These are phyloP conservation scores for Jacaranda copaia DNA, from an alignment of 257 asterid species.

Conservation along the genomic window DNA sequence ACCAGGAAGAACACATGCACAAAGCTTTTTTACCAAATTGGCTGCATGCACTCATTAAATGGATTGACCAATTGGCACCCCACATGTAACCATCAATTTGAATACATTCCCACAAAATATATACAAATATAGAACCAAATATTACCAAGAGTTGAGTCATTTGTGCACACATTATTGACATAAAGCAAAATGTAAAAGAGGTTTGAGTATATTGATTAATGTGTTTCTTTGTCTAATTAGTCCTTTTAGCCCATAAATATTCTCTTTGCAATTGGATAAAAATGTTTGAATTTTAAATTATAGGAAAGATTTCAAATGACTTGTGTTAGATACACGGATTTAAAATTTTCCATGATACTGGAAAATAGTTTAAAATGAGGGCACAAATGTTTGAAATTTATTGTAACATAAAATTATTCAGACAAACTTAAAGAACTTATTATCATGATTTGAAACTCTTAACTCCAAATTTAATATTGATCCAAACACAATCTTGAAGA, in stretches of 20 bases:
- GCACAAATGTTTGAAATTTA: too few species aligned
- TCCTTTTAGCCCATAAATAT: background rate
- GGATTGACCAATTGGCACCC: background rate
- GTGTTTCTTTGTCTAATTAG: background rate
- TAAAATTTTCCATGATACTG: too few species aligned
- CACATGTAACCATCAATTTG: background rate
- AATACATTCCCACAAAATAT: background rate
- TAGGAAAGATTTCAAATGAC: background rate
- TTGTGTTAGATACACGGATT: too few species aligned
- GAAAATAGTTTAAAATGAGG: too few species aligned
- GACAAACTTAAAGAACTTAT: too few species aligned
- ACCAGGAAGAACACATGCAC: constrained; percentile 33
- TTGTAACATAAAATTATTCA: too few species aligned
- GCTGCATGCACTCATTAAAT: background rate
- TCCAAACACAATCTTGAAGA: background rate
- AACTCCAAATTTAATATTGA: too few species aligned
- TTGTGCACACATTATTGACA: background rate
- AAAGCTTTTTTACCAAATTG: background rate
- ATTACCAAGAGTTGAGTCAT: background rate
- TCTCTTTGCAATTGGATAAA: background rate
- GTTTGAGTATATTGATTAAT: background rate
- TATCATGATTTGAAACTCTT: too few species aligned
- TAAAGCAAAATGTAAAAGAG: background rate
- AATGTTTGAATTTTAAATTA: background rate
- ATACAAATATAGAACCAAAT: background rate